phyloP scores from a whole-genome alignment of 106 monocot genomes.

The Phalaenopsis aphrodite region DNA sequence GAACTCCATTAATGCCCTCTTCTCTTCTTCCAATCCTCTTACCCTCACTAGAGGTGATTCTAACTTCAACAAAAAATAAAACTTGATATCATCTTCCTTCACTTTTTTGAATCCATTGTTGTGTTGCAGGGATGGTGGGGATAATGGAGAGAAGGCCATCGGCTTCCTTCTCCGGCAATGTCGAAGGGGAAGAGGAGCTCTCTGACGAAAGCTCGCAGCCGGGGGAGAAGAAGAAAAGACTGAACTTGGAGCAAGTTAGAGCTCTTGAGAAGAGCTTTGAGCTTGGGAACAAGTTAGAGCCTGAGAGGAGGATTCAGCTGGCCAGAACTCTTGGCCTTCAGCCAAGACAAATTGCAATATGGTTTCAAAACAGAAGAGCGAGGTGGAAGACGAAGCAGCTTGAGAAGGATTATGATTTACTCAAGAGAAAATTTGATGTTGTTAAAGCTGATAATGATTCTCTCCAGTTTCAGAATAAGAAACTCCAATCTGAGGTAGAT shows the following conservation, averaged over 20 bases:
- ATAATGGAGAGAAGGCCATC: constrained; percentile 25
- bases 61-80: not conserved
- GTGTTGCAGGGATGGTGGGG: constrained; percentile 6
- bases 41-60: constrained; percentile 29
- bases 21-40: constrained; percentile 9
- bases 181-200: constrained; percentile 51
- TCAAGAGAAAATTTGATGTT: constrained; percentile 13
- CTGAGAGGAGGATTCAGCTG: constrained; percentile 22
- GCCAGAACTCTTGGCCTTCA: constrained; percentile 15
- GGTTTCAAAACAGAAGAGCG: constrained; percentile 26
- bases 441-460: constrained; percentile 13
- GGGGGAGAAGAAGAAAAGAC: constrained; percentile 52
- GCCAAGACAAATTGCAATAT: constrained; percentile 22
- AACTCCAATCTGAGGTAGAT: constrained; percentile 17
- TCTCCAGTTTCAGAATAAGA: constrained; percentile 12
- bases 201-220: constrained; percentile 49
- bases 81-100: not conserved
- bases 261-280: constrained; percentile 25
- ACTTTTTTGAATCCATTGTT: not conserved
- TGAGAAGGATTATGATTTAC: constrained; percentile 20
- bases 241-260: constrained; percentile 16
- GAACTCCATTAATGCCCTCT: constrained; percentile 3
- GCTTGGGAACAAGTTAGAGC: constrained; percentile 23
- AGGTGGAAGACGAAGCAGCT: constrained; percentile 29
- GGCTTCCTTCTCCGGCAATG: constrained; percentile 11